Conservation (phyloP, 78 protist genomes). For the Cavenderia fasciculata region DNA sequence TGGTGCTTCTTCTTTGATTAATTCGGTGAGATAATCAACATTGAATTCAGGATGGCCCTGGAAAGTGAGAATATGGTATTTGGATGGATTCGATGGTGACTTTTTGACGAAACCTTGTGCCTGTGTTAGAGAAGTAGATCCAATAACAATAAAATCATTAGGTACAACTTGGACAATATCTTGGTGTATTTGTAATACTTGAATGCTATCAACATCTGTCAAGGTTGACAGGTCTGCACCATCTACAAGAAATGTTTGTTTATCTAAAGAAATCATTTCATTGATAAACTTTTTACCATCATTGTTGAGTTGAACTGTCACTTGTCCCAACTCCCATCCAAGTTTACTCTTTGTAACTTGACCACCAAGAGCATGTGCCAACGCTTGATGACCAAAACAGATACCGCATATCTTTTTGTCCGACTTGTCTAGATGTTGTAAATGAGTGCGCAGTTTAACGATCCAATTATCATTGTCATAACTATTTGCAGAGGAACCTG, state of each 20-base stretch:
- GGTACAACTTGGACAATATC: constrained; percentile 43
- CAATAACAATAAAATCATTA: background rate
- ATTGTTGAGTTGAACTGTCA: background rate
- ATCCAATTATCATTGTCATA: constrained; percentile 66
- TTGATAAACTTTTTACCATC: background rate
- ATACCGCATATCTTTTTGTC: constrained; percentile 73
- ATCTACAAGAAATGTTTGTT: no score
- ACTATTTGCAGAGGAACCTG: constrained; percentile 38
- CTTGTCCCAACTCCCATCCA: constrained; percentile 71
- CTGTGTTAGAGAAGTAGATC: background rate
- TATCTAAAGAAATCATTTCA: background rate
- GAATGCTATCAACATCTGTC: background rate
- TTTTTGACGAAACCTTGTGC: constrained; percentile 33
- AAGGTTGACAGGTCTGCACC: background rate
- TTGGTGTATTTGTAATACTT: constrained; percentile 40
- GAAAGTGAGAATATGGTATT: constrained; percentile 9
- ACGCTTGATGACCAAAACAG: constrained; percentile 77
- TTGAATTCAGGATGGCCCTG: constrained; percentile 71
- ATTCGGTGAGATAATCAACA: background rate
- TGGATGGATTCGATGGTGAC: background rate
- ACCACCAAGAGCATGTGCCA: constrained; percentile 42
- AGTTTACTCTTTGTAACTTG: constrained; percentile 27
- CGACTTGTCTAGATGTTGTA: constrained; percentile 11
- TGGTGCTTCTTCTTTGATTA: background rate
- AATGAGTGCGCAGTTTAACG: background rate